phyloP scores from a whole-genome alignment of 768 basidiomycete species.

The Porpolomopsis calyptriformis region DNA sequence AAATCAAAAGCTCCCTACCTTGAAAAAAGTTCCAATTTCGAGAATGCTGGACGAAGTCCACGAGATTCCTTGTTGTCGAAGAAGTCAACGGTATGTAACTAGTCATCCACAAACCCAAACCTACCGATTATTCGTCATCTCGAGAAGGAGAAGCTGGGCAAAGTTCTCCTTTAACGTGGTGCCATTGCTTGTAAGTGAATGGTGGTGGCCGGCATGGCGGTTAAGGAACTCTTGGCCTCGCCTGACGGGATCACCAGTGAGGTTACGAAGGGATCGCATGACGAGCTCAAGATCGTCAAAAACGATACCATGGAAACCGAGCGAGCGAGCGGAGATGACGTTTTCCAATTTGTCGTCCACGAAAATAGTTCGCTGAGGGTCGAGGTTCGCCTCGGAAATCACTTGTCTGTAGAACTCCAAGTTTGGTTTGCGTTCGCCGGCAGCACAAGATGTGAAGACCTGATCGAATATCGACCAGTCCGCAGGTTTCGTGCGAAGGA shows the following conservation, averaged over 20 bases:
- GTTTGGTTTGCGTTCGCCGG: constrained; percentile 46
- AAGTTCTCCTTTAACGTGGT: constrained; percentile 41
- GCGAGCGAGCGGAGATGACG: constrained; percentile 43
- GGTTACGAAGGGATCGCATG: constrained; percentile 35
- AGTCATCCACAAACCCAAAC: constrained; percentile 8
- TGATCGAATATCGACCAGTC: constrained; percentile 41
- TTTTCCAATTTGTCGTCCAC: constrained; percentile 55
- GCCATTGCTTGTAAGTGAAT: constrained; percentile 36
- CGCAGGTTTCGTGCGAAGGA: constrained; percentile 33
- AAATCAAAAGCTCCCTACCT: constrained; percentile 18
- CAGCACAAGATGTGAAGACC: constrained; percentile 41
- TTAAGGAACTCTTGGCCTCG: constrained; percentile 34
- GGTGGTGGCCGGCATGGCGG: constrained; percentile 27
- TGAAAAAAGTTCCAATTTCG: constrained; percentile 48
- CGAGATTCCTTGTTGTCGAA: constrained; percentile 32
- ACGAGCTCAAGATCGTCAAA: constrained; percentile 34
- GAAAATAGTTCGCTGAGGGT: constrained; percentile 40
- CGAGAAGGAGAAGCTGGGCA: constrained; percentile 47
- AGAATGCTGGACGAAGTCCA: constrained; percentile 31
- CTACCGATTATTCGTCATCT: constrained; percentile 37
- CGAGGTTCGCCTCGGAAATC: constrained; percentile 30
- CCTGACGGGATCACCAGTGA: constrained; percentile 35
- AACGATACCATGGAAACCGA: constrained; percentile 46
- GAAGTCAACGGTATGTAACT: not conserved
- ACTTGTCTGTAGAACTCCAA: constrained; percentile 44